Conservation (phyloP, 352 stramenopile genomes). For the Phytophthora boehmeriae region DNA sequence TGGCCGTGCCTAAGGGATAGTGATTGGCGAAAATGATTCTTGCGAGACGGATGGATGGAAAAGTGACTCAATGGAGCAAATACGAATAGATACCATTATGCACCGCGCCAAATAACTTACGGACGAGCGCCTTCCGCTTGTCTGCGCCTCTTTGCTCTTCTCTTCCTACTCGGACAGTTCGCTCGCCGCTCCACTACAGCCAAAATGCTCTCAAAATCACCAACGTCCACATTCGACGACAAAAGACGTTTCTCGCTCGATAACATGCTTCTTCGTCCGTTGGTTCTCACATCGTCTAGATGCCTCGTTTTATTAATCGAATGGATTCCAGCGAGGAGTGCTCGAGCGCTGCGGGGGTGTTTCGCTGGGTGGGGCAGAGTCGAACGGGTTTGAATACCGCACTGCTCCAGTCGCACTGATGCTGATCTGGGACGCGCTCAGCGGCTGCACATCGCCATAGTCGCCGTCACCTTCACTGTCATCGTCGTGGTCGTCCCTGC, state of each 20-base stretch:
- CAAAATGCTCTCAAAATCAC: slow-evolving; percentile 28
- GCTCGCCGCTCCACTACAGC: slow-evolving; percentile 12
- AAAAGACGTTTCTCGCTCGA: no score
- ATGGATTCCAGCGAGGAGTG: slow-evolving; percentile 33
- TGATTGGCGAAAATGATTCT: not conserved
- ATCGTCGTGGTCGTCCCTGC: slow-evolving; percentile 22
- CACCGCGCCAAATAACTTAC: slow-evolving; percentile 53
- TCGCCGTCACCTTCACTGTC: slow-evolving; percentile 36
- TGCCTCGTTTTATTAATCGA: slow-evolving; percentile 33
- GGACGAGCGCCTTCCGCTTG: slow-evolving; percentile 43
- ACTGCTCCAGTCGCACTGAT: slow-evolving; percentile 28
- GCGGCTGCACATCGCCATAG: slow-evolving; percentile 35
- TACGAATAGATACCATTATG: slow-evolving; percentile 17
- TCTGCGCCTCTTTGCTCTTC: slow-evolving; percentile 23
- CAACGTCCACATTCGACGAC: slow-evolving; percentile 22
- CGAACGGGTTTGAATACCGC: slow-evolving; percentile 25
- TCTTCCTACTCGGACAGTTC: slow-evolving; percentile 1
- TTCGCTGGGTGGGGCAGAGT: slow-evolving; percentile 15
- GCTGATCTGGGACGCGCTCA: slow-evolving; percentile 38
- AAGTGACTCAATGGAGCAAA: not conserved
- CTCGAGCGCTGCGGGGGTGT: slow-evolving; percentile 20
- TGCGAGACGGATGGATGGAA: not conserved
- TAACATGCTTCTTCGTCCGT: slow-evolving; percentile 22
- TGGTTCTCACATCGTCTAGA: not conserved
- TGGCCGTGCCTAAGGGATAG: not conserved